Conservation (phyloP, 768 basidiomycete genomes). For the Gautieria morchelliformis region DNA sequence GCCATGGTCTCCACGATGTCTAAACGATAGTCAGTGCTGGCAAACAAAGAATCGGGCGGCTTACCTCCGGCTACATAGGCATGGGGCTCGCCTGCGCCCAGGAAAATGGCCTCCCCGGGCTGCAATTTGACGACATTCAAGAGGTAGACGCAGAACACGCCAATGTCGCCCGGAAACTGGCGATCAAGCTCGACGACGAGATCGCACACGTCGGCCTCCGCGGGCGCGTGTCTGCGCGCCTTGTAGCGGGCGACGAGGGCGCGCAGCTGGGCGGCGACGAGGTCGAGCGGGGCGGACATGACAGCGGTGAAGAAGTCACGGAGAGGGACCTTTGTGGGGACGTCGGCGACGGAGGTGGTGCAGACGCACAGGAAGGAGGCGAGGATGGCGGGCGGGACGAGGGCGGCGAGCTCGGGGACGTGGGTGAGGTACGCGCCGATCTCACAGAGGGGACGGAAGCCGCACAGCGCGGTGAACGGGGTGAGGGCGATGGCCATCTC, state of each 20-base stretch:
- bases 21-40: slow-evolving; percentile 20
- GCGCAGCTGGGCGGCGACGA: slow-evolving; percentile 45
- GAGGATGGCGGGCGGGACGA: slow-evolving; percentile 53
- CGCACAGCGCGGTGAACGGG: slow-evolving; percentile 82
- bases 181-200: slow-evolving; percentile 43
- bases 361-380: slow-evolving; percentile 39
- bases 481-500: slow-evolving; percentile 98
- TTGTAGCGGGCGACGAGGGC: slow-evolving; percentile 47
- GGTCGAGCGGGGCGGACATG: slow-evolving; percentile 63
- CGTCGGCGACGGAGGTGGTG: slow-evolving; percentile 31
- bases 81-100: slow-evolving; percentile 94
- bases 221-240: slow-evolving; percentile 26
- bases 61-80: slow-evolving; percentile 90
- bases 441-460: slow-evolving; percentile 73
- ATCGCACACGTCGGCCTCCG: slow-evolving; percentile 41
- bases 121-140: slow-evolving; percentile 77
- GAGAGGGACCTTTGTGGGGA: slow-evolving; percentile 32
- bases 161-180: slow-evolving; percentile 89
- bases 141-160: slow-evolving; percentile 84
- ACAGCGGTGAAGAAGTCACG: slow-evolving; percentile 63
- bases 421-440: slow-evolving; percentile 58
- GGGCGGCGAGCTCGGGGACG: slow-evolving; percentile 67
- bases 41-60: slow-evolving; percentile 14
- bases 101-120: slow-evolving; percentile 86
- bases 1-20: slow-evolving; percentile 99